phyloP scores from a whole-genome alignment of 2,329 filamentous ascomycete species.

The Chaetomiaceae sp. region DNA sequence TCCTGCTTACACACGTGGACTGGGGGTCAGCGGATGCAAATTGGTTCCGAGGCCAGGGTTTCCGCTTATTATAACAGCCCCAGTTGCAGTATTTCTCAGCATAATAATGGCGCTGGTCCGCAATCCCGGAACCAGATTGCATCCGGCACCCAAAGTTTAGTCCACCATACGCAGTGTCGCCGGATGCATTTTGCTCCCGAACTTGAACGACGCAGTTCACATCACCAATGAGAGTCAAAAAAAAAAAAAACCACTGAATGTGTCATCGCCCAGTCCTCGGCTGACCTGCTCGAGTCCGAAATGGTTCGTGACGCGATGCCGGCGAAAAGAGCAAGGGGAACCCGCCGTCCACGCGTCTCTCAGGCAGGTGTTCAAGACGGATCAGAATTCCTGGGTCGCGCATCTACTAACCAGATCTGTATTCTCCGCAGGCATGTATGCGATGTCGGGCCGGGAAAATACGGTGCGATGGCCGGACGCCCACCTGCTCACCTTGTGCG shows the following conservation, averaged over 20 bases:
- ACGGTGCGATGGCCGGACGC: conserved; percentile 14
- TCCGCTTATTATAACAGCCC: too few relatives aligned
- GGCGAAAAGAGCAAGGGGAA: not conserved
- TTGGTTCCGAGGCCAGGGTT: not conserved
- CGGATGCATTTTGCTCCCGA: not conserved
- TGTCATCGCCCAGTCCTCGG: not conserved
- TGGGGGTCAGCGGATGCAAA: not conserved
- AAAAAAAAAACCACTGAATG: not conserved
- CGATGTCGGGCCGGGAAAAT: conserved; percentile 12
- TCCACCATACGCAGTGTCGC: not conserved
- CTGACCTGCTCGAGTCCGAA: not conserved
- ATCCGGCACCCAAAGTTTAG: not conserved
- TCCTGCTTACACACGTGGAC: not conserved
- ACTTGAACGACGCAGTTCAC: not conserved
- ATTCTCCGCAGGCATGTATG: conserved; percentile 10
- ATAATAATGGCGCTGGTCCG: not conserved
- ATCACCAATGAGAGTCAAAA: not conserved
- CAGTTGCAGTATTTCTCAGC: not conserved
- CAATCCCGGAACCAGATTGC: not conserved
- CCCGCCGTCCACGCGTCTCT: not conserved
- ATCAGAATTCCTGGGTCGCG: not conserved
- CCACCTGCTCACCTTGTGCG: conserved; percentile 9
- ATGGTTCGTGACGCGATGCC: not conserved
- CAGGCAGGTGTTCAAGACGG: not conserved
- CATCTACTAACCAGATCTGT: not conserved